Percentiles rank a stretch among this genome's conserved stretches.
These are phyloP conservation scores for Mortierella hygrophila DNA, from an alignment of 192 early-diverging fungal species.

Conservation along the genomic window DNA sequence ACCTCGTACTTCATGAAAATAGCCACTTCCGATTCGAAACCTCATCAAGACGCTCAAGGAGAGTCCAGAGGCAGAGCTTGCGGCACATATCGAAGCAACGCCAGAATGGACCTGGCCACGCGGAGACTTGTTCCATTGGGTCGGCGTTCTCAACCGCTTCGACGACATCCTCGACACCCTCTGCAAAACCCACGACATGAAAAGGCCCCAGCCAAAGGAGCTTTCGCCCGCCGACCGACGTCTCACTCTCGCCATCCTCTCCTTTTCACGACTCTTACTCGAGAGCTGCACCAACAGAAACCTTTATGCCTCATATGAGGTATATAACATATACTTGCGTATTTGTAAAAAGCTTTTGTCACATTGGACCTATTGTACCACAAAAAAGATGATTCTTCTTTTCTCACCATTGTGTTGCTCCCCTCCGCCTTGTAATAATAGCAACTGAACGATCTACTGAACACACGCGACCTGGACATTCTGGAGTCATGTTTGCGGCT, in stretches of 20 bases:
- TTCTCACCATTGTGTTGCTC: slow-evolving; percentile 1
- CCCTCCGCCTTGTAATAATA: slow-evolving; percentile 49
- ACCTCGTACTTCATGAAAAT: not conserved
- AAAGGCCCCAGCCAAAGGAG: slow-evolving; percentile 70
- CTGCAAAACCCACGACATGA: slow-evolving; percentile 74
- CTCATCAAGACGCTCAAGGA: slow-evolving; percentile 66
- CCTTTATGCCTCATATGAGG: slow-evolving; percentile 93
- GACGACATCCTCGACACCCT: slow-evolving; percentile 82
- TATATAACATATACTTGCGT: slow-evolving; percentile 40
- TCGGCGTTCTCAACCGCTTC: slow-evolving; percentile 92
- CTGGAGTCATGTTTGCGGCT: slow-evolving; percentile 83
- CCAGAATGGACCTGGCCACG: slow-evolving; percentile 85
- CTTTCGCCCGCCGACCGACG: slow-evolving; percentile 69
- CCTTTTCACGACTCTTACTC: slow-evolving; percentile 85
- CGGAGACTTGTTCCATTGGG: slow-evolving; percentile 97
- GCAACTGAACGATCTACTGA: slow-evolving; percentile 85
- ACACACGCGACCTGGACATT: slow-evolving; percentile 84
- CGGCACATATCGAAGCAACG: slow-evolving; percentile 60
- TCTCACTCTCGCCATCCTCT: slow-evolving; percentile 75
- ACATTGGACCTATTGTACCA: not conserved
- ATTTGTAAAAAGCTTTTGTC: not conserved
- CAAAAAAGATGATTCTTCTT: not conserved
- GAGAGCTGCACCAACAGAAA: slow-evolving; percentile 97
- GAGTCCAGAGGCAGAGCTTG: slow-evolving; percentile 69
- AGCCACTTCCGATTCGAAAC: slow-evolving; percentile 68